Evolutionary conservation across 306 rosid species (phyloP).

Genomic region (Vigna nakashimae): DNA sequence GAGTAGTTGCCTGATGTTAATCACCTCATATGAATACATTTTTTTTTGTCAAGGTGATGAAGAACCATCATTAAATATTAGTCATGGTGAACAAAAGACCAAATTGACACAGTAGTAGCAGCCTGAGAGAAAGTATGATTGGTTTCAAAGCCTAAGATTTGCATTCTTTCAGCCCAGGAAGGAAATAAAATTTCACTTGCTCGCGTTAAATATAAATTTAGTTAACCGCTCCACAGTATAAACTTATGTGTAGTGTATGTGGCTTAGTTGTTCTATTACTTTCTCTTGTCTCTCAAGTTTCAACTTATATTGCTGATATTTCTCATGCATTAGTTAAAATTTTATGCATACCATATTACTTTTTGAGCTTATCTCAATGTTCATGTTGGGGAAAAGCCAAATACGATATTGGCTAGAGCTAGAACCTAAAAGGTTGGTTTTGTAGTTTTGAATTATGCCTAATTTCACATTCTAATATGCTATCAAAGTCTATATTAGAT

Average conservation of each 20-base stretch:
- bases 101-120: not conserved
- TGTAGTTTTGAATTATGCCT: too few relatives aligned
- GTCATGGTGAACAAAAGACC: not conserved
- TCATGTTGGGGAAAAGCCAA: too few relatives aligned
- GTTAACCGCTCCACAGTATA: not conserved
- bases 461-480: too few relatives aligned
- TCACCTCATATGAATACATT: not conserved
- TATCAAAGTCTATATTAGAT: too few relatives aligned
- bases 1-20: not conserved
- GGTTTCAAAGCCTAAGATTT: not conserved
- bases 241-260: not conserved
- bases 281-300: conserved; percentile 28
- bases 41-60: not conserved
- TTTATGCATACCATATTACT: not conserved
- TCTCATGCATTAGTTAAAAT: conserved; percentile 1
- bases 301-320: not conserved
- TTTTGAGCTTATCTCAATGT: not conserved
- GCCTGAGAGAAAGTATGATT: not conserved
- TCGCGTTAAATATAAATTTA: not conserved
- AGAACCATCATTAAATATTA: not conserved
- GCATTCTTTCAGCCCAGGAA: not conserved
- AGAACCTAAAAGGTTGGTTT: too few relatives aligned
- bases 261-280: not conserved
- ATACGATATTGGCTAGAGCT: too few relatives aligned
- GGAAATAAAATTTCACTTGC: conserved; percentile 16